Evolutionary conservation across 2,329 filamentous ascomycete genomes (phyloP), one percentile per base, ranked within the genome.

Genomic region (Fragosphaeria purpurea): DNA sequence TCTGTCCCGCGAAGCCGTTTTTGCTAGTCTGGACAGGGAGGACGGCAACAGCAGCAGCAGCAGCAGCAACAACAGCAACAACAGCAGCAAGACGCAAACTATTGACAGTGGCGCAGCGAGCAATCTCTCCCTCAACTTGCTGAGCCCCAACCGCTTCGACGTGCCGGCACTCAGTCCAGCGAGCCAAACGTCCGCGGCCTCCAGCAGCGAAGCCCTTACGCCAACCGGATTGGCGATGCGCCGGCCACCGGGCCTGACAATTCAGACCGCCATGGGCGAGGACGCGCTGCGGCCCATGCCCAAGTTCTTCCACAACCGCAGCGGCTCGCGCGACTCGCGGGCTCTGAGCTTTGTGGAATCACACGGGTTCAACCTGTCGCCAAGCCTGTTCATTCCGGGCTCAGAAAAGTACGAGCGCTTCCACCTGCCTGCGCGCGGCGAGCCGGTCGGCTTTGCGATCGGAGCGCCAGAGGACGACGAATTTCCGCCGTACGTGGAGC

Each of bases 351-450:
- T 78, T 61, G 75, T 74, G 57, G 79, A 82, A 60, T 74, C 73
- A 0, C 75, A 81, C 50, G 76, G 75, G 11, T 81, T 82, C 59
- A 72, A 69, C 41, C 63, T 83, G 37, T 83, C 80, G 7, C 80
- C 80, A 0, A 77, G 77, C 4, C 68, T 83, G n/a, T 68, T 83
- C 46, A 80, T 83, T 48, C 79, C 80, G 10, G 55, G 52, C 40
- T 64, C 68, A 44, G 80, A 84, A 47, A 80, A 75, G 34, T 58
- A 55, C 50, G 46, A 48, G 4, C 35, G 32, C 31, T 51, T 41
- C 56, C 72, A 76, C 48, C 70, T 37, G 38, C 46, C 44, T 1
- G 46, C 12, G 1, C 48, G 44, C 9, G 43, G 49, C n/a, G 38
- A 11, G 1, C 50, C 47, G 11, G 45, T 51, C 6, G 54, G 50